These are phyloP conservation scores for Zygosaccharomyces siamensis DNA, from an alignment of 805 yeast genomes.

Conservation along the genomic window DNA sequence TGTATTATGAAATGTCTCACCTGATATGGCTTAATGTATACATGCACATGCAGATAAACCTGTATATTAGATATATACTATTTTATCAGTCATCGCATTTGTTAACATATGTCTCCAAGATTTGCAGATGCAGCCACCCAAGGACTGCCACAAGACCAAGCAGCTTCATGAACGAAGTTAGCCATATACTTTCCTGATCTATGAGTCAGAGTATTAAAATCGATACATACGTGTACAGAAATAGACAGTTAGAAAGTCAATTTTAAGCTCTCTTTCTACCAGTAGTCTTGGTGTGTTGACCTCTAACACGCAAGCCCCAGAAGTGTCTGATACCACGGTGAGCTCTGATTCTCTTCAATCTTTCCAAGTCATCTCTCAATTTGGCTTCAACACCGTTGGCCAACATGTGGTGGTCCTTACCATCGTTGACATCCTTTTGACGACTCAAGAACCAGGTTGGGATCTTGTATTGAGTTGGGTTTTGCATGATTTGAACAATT, in stretches of 20 bases:
- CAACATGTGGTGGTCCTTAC: conserved; percentile 98
- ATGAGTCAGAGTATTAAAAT: conserved; percentile 5
- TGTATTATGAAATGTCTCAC: not conserved
- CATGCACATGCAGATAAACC: not conserved
- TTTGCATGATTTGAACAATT: conserved; percentile 99
- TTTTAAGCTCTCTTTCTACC: conserved; percentile 72
- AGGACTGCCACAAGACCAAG: too few species aligned
- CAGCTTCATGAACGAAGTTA: not conserved
- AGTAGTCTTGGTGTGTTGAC: conserved; percentile 99
- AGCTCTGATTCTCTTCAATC: conserved; percentile 99
- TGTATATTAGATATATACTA: not conserved
- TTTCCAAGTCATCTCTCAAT: conserved; percentile 99
- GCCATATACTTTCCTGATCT: not conserved
- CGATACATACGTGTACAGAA: conserved; percentile 7
- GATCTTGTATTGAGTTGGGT: conserved; percentile 98
- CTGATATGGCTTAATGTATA: not conserved
- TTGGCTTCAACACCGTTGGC: conserved; percentile 99
- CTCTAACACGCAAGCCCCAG: conserved; percentile 99
- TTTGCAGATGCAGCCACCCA: not conserved
- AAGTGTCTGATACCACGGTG: conserved; percentile 99
- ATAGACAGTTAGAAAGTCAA: conserved; percentile 2
- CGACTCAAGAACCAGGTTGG: conserved; percentile 99
- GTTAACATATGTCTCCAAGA: not conserved
- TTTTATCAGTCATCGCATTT: not conserved
- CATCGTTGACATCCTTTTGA: conserved; percentile 97